These are phyloP conservation scores for Calonectria pseudoturangicola DNA, from an alignment of 2,329 filamentous ascomycete species.

Conservation along the genomic window DNA sequence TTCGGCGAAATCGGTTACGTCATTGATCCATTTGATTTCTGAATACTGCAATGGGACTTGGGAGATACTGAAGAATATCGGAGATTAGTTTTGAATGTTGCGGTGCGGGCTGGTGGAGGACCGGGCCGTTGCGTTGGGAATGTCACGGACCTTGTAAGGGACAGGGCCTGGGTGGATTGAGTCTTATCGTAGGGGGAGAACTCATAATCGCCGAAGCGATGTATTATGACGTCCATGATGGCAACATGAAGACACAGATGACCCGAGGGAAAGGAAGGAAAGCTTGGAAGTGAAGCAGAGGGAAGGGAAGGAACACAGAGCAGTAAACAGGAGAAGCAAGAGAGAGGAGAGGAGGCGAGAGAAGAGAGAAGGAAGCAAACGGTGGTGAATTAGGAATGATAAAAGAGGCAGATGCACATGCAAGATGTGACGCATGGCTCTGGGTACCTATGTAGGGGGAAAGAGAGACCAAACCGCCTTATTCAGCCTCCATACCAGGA, in stretches of 20 bases:
- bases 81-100: constrained; percentile 32
- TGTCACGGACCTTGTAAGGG: constrained; percentile 47
- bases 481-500: constrained; percentile 28
- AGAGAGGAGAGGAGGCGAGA: neutral
- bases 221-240: constrained; percentile 58
- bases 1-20: constrained; percentile 62
- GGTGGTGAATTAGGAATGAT: constrained; percentile 16
- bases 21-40: constrained; percentile 62
- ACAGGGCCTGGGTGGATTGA: constrained; percentile 44
- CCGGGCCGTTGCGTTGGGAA: neutral
- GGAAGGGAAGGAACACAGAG: neutral
- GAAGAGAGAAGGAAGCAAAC: neutral
- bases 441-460: neutral
- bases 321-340: constrained; percentile 3
- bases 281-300: neutral
- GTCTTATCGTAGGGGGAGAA: constrained; percentile 55
- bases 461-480: constrained; percentile 35
- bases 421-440: constrained; percentile 21
- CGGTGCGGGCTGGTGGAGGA: neutral
- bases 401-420: constrained; percentile 6
- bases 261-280: neutral
- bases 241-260: constrained; percentile 40
- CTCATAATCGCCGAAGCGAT: constrained; percentile 56
- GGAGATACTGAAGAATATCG: constrained; percentile 36
- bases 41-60: constrained; percentile 44